Conservation (phyloP, 495 filamentous ascomycete genomes). For the Polyplosphaeria fusca region DNA sequence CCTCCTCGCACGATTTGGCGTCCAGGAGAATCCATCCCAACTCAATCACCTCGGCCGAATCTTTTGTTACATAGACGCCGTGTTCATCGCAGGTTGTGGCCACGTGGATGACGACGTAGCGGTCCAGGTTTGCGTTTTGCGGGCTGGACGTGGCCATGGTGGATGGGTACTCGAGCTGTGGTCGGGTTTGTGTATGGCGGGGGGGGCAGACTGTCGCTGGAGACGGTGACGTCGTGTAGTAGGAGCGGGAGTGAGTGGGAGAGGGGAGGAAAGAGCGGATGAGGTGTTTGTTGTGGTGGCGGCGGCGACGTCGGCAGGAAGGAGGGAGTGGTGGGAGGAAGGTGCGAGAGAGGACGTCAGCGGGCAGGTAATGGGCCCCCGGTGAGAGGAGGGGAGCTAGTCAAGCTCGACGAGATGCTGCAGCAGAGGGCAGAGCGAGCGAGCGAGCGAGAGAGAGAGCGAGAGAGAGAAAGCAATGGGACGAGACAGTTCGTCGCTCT, state of each 20-base stretch:
- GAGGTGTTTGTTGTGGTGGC: background rate
- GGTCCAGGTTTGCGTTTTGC: conserved; percentile 68
- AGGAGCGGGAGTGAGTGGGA: background rate
- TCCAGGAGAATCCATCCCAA: conserved; percentile 96
- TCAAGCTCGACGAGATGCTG: background rate
- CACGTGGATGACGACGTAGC: conserved; percentile 96
- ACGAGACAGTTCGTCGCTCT: background rate
- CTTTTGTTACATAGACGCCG: conserved; percentile 98
- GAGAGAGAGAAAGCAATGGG: background rate
- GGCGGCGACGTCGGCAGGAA: conserved; percentile 12
- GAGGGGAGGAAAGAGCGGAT: conserved; percentile 2
- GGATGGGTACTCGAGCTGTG: background rate
- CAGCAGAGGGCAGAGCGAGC: background rate
- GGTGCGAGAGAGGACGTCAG: too few species aligned
- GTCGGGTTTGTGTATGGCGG: background rate
- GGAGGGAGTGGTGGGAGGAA: background rate
- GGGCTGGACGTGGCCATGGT: conserved; percentile 39
- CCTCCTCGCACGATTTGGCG: conserved; percentile 87
- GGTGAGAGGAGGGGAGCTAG: background rate
- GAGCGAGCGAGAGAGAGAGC: background rate
- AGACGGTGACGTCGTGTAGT: background rate
- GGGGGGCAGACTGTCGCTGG: background rate
- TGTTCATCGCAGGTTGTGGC: conserved; percentile 99
- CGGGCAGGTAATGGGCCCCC: too few species aligned
- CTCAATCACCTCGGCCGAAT: conserved; percentile 98